Base-by-base conservation (phyloP, 805 yeast species). In the Saccharomycopsis olivae region DNA sequence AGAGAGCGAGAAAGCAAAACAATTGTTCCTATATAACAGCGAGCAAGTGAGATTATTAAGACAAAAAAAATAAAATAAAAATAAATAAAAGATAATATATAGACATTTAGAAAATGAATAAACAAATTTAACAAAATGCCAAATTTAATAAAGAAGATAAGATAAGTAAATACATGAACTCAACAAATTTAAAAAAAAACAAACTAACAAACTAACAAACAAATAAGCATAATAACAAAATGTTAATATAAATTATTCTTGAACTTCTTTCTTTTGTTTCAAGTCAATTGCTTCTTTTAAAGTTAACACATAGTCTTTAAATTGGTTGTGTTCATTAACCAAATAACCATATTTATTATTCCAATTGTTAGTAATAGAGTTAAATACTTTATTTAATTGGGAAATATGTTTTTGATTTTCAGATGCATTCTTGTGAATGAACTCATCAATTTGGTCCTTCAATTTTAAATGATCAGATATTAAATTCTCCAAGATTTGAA, bases 381-480 rank as follows among this genome's bases (percentile, higher is more conserved):
- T 44, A 23, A 40, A 40, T 4, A 43, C 36, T 29, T 36, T 46
- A 17, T 44, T 43, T 31, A 40, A 36, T 5, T 31, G 40, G 10
- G 38, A 15, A 10, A 38, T 32, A 29, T 35, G 21, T 18, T 35
- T 40, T 5, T 38, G 39, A 29, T 34, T 38, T n/a, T 41, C 37
- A 8, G 33, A 19, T 5, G 39, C 39, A 19, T 25, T n/a, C 4
- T 18, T n/a, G 20, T 37, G 43, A 21, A 54, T 68, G n/a, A 58
- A 48, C 20, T 55, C 50, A 16, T 62, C 51, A 44, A 72, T 47
- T 4, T 49, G 51, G 1, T 60, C 59, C 36, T 66, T 62, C 21
- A 66, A 42, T 20, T 51, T 55, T 40, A 64, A 64, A 51, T 75
- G 83, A 16, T 55, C 53, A 14, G 64, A 63, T 14, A 71, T 59